Evolutionary conservation across 495 filamentous ascomycete genomes (phyloP).

Genomic region (Tuber microsphaerosporum): DNA sequence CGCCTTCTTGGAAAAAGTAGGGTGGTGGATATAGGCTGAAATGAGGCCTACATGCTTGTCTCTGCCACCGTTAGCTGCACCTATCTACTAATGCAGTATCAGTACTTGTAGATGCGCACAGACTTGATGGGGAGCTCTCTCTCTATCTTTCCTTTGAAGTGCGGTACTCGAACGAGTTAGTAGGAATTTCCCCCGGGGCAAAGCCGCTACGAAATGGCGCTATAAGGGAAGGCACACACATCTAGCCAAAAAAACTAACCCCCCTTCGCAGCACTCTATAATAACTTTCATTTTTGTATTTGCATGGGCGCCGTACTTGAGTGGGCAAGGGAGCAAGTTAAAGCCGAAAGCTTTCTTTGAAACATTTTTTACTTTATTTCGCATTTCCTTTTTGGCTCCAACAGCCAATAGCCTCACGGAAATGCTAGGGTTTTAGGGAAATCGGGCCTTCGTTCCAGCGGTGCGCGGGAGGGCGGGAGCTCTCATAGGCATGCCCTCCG

Average conservation of each 20-base stretch:
- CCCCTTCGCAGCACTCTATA: neutral
- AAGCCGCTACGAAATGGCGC: neutral
- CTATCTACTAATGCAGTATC: neutral
- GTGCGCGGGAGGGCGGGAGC: neutral
- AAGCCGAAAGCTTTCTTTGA: neutral
- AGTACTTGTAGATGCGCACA: neutral
- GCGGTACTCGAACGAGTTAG: neutral
- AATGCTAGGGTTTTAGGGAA: conserved; percentile 27
- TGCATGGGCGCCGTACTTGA: neutral
- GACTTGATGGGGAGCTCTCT: neutral
- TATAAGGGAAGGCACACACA: neutral
- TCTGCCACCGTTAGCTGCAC: neutral
- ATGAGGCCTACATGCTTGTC: neutral
- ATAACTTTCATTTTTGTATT: neutral
- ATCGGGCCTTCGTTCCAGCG: conserved; percentile 21
- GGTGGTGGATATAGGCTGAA: neutral
- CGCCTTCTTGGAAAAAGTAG: conserved; percentile 1
- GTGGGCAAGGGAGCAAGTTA: neutral
- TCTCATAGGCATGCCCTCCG: conserved; percentile 1
- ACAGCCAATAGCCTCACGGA: conserved; percentile 22
- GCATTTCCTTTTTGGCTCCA: neutral
- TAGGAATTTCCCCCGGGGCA: neutral
- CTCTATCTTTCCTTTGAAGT: neutral
- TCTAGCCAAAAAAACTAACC: neutral
- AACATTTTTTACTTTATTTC: neutral